Base-by-base conservation (phyloP, 2,329 filamentous ascomycete species). In the Ophiostoma sp. region DNA sequence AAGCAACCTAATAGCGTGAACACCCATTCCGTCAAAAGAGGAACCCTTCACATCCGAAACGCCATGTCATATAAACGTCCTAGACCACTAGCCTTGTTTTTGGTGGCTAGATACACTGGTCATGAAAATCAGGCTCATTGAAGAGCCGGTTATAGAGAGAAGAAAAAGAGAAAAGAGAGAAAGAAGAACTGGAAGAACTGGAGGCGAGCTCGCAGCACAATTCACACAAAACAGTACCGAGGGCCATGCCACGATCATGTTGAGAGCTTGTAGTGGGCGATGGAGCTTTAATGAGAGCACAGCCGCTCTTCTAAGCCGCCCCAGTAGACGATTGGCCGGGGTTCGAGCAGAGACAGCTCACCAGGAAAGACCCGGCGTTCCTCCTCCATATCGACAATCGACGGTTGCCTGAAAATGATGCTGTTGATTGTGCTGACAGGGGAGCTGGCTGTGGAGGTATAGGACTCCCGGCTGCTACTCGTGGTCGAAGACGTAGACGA, bases 291-390 rank as follows among this genome's bases (percentile, higher is more conserved):
- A 5, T 72, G 67, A 1, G 81, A 77, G 27, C 79, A 78, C 75
- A 87, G 85, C 66, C 85, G 81, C 78, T 87, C 86, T 76, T 88
- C 86, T 64, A 88, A 76, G 52, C 86, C 84, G 72, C 83, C 84
- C 82, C 85, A 88, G 77, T 87, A 87, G 67, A 87, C 84, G 47
- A 87, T 80, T 11, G 86, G 86, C 60, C 86, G 78, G 2, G 86
- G 86, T 76, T 89, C 86, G 40, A 89, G 80, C 18, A 89, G 78
- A 72, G 79, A 80, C 8, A 88, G 78, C 73, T 85, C 84, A 66
- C 78, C 79, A 9, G 80, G 80, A 67, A 85, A 86, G 72, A 77
- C 80, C 73, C 77, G 78, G 71, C 81, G 82, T 77, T 88, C 85
- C 73, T 85, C 84, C 73, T 87, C 84, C 70, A 86, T 77, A 73